phyloP scores from a whole-genome alignment of 768 basidiomycete species.

The Xerocomellus amylosporus region DNA sequence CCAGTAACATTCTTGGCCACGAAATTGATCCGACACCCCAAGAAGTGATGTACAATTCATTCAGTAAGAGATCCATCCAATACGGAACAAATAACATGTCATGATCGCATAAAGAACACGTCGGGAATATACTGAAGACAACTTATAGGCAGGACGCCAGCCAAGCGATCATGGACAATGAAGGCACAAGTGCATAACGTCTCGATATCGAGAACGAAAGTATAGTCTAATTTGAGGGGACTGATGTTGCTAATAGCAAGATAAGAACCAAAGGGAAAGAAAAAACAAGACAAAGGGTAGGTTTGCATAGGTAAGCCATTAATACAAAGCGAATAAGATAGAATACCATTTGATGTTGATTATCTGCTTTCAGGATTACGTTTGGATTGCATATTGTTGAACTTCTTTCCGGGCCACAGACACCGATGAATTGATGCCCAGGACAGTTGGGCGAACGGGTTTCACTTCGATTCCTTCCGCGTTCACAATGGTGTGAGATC shows the following conservation, averaged over 20 bases:
- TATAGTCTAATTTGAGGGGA: neutral
- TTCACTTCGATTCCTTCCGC: slow-evolving; percentile 1
- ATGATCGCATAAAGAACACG: slow-evolving; percentile 8
- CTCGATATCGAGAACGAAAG: slow-evolving; percentile 8
- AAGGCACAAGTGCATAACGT: neutral
- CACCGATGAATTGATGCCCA: neutral
- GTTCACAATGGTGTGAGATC: neutral
- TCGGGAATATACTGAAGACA: neutral
- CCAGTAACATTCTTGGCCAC: neutral
- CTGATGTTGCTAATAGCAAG: neutral
- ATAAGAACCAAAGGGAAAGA: neutral
- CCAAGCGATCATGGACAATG: neutral
- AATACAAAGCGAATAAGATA: slow-evolving; percentile 28
- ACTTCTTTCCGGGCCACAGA: slow-evolving; percentile 1
- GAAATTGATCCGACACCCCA: neutral
- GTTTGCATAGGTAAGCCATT: slow-evolving; percentile 26
- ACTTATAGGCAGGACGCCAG: neutral
- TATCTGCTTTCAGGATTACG: slow-evolving; percentile 15
- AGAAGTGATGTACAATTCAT: neutral
- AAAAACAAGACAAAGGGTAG: neutral
- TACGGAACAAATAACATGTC: slow-evolving; percentile 1
- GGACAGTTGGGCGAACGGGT: neutral
- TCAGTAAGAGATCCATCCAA: neutral
- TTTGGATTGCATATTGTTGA: slow-evolving; percentile 1
- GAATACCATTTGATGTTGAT: slow-evolving; percentile 19